These are phyloP conservation scores for Botrytis fragariae DNA, from an alignment of 2,329 filamentous ascomycete genomes.

Conservation along the genomic window DNA sequence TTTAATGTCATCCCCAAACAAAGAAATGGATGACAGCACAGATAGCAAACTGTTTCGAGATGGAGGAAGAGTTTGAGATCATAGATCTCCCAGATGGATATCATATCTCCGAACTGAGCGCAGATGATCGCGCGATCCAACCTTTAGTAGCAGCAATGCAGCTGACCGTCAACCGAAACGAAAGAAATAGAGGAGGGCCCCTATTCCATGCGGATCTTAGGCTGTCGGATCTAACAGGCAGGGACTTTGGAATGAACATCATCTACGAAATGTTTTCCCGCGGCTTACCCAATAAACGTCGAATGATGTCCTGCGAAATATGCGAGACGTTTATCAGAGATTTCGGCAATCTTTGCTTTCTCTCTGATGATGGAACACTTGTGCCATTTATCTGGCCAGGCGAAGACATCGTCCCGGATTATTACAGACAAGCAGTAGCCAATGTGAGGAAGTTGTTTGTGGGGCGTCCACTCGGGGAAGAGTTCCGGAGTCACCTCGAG, in stretches of 20 bases:
- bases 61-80: slow-evolving; percentile 17
- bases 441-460: slow-evolving; percentile 13
- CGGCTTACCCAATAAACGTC: neutral
- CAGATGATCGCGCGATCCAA: slow-evolving; percentile 2
- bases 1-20: neutral
- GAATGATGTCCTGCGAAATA: slow-evolving; percentile 4
- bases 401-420: slow-evolving; percentile 3
- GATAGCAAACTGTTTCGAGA: neutral
- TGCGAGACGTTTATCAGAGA: slow-evolving; percentile 10
- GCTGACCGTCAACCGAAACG: neutral
- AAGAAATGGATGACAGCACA: neutral
- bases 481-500: neutral
- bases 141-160: slow-evolving; percentile 11
- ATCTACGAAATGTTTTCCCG: slow-evolving; percentile 14
- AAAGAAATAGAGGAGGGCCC: neutral
- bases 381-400: slow-evolving; percentile 14
- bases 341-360: slow-evolving; percentile 6
- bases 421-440: slow-evolving; percentile 1
- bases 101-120: slow-evolving; percentile 3
- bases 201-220: slow-evolving; percentile 13
- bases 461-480: slow-evolving; percentile 1
- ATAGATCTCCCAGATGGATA: slow-evolving; percentile 8
- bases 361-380: neutral
- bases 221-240: neutral
- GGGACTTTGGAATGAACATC: neutral